phyloP scores from a whole-genome alignment of 768 basidiomycete genomes.

The Suillus bovinus region DNA sequence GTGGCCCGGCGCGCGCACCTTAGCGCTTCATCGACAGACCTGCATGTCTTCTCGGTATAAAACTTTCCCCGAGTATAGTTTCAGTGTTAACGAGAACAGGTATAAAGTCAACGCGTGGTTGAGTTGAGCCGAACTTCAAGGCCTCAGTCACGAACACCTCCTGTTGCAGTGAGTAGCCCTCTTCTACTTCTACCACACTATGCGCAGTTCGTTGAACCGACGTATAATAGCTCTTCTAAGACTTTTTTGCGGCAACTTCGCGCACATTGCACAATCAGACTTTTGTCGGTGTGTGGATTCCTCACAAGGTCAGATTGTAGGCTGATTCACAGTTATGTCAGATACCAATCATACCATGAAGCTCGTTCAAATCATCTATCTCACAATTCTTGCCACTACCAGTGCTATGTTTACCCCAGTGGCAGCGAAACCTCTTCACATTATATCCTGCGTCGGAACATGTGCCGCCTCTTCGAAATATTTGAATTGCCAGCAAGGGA shows the following conservation, averaged over 20 bases:
- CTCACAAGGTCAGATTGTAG: neutral
- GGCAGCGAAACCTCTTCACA: too few species aligned
- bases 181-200: neutral
- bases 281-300: neutral
- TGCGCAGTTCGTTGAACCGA: neutral
- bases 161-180: neutral
- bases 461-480: too few species aligned
- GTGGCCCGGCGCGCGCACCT: too few species aligned
- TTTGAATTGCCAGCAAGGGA: too few species aligned
- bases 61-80: too few species aligned
- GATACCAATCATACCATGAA: neutral
- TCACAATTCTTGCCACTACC: conserved; percentile 30
- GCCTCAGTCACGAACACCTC: neutral
- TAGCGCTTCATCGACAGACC: neutral
- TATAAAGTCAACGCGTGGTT: neutral
- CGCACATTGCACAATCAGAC: neutral
- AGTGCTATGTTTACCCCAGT: neutral
- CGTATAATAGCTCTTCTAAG: neutral
- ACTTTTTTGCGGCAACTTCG: neutral
- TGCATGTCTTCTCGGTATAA: neutral
- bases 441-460: too few species aligned
- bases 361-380: neutral
- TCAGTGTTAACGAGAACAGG: neutral
- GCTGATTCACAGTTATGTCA: neutral
- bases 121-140: too few species aligned